Evolutionary conservation across 805 yeast genomes (phyloP).

Genomic region (Dipodascopsis uninucleata): DNA sequence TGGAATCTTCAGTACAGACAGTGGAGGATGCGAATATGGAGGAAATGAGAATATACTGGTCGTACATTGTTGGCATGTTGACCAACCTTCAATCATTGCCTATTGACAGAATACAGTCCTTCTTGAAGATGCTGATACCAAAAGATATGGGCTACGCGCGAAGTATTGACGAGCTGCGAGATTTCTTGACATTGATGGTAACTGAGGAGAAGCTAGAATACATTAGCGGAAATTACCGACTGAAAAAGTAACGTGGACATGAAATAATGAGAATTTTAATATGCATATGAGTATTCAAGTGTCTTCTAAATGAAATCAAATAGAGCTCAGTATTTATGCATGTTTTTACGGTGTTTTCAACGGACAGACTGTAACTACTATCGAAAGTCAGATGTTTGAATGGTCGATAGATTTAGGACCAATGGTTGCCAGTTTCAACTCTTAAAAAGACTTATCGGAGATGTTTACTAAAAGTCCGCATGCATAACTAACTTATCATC

Average conservation of each 20-base stretch:
- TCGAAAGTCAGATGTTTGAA: too few relatives aligned
- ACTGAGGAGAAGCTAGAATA: slow-evolving; percentile 43
- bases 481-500: too few relatives aligned
- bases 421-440: too few relatives aligned
- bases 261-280: too few relatives aligned
- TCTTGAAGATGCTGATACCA: slow-evolving; percentile 55
- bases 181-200: slow-evolving; percentile 43
- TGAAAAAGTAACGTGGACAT: slow-evolving; percentile 31
- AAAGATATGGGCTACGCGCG: slow-evolving; percentile 44
- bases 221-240: slow-evolving; percentile 39
- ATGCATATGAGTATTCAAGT: too few relatives aligned
- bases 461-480: too few relatives aligned
- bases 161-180: slow-evolving; percentile 43
- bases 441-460: too few relatives aligned
- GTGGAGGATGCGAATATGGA: slow-evolving; percentile 35
- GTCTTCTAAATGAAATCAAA: too few relatives aligned
- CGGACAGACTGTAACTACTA: too few relatives aligned
- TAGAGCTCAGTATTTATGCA: too few relatives aligned
- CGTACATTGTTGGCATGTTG: slow-evolving; percentile 54
- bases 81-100: slow-evolving; percentile 53
- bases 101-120: slow-evolving; percentile 49
- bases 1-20: slow-evolving; percentile 29
- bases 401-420: too few relatives aligned
- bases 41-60: slow-evolving; percentile 38
- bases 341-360: too few relatives aligned